phyloP scores from a whole-genome alignment of 2,329 filamentous ascomycete species.

The Septoria linicola region DNA sequence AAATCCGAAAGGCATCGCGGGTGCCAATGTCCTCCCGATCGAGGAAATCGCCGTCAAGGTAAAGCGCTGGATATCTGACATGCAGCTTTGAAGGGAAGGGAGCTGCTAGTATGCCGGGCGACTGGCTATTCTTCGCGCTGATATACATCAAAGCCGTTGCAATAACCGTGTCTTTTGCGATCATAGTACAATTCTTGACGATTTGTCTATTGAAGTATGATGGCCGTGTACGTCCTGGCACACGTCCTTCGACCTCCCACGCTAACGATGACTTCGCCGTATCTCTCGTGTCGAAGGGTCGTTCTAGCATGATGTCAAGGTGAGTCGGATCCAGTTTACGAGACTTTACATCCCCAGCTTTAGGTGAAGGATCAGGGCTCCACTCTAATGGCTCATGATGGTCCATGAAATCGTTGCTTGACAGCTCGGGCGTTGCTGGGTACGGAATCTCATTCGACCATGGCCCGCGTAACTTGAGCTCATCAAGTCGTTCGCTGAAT shows the following conservation, averaged over 20 bases:
- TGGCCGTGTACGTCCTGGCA: not conserved
- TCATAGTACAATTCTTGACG: slow-evolving; percentile 6
- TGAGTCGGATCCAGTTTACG: slow-evolving; percentile 22
- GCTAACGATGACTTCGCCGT: not conserved
- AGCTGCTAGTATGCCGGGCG: slow-evolving; percentile 28
- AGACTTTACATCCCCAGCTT: slow-evolving; percentile 5
- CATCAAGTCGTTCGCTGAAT: slow-evolving; percentile 16
- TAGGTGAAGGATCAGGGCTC: slow-evolving; percentile 24
- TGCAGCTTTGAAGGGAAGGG: slow-evolving; percentile 33
- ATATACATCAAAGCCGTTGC: slow-evolving; percentile 38
- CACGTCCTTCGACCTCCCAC: not conserved
- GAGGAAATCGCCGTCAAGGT: slow-evolving; percentile 39
- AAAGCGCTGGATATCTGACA: slow-evolving; percentile 37
- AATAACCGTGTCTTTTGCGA: slow-evolving; percentile 37
- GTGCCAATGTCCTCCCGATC: slow-evolving; percentile 16
- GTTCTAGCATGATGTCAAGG: slow-evolving; percentile 18
- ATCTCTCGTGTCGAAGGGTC: not conserved
- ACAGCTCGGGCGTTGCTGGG: slow-evolving; percentile 13
- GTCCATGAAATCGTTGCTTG: not conserved
- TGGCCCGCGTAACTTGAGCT: slow-evolving; percentile 14
- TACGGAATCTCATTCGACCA: slow-evolving; percentile 5
- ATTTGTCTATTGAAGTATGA: slow-evolving; percentile 1
- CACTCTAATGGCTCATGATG: slow-evolving; percentile 24
- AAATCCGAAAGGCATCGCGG: slow-evolving; percentile 1
- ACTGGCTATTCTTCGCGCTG: slow-evolving; percentile 24